These are phyloP conservation scores for Alternaria viburni DNA, from an alignment of 2,329 filamentous ascomycete species.

Conservation along the genomic window DNA sequence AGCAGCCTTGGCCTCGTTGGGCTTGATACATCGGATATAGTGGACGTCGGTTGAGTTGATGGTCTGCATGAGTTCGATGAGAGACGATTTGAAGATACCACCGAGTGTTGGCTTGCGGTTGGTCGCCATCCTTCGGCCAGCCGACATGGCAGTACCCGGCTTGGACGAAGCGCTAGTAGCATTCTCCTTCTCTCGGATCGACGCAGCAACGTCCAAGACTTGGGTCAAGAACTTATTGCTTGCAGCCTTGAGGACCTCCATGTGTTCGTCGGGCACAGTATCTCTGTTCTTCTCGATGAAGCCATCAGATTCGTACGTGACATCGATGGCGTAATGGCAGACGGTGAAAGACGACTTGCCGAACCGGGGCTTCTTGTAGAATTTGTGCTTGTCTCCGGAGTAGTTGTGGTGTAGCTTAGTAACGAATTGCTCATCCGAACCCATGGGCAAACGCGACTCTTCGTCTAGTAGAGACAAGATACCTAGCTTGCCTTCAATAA, in stretches of 20 bases:
- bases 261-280: conserved; percentile 96
- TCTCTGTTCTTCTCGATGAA: conserved; percentile 99
- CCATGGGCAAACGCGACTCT: conserved; percentile 95
- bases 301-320: conserved; percentile 97
- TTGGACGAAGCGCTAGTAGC: conserved; percentile 71
- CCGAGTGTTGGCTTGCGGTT: conserved; percentile 96
- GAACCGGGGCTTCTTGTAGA: conserved; percentile 98
- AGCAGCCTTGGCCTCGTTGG: conserved; percentile 93
- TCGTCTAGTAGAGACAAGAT: conserved; percentile 92
- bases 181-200: conserved; percentile 87
- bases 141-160: conserved; percentile 64
- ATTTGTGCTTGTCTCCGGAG: conserved; percentile 86
- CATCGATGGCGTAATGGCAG: conserved; percentile 96
- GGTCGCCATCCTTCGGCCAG: conserved; percentile 86
- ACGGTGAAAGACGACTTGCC: conserved; percentile 98
- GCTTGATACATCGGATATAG: conserved; percentile 99
- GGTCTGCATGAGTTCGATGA: conserved; percentile 97
- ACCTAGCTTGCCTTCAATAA: conserved; percentile 96
- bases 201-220: conserved; percentile 83
- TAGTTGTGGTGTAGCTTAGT: conserved; percentile 96
- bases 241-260: conserved; percentile 86
- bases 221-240: conserved; percentile 83
- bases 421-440: conserved; percentile 95
- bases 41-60: conserved; percentile 98
- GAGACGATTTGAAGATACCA: conserved; percentile 97